phyloP scores from a whole-genome alignment of 1,139 yeast species.

The Suhomyces chickasaworum region DNA sequence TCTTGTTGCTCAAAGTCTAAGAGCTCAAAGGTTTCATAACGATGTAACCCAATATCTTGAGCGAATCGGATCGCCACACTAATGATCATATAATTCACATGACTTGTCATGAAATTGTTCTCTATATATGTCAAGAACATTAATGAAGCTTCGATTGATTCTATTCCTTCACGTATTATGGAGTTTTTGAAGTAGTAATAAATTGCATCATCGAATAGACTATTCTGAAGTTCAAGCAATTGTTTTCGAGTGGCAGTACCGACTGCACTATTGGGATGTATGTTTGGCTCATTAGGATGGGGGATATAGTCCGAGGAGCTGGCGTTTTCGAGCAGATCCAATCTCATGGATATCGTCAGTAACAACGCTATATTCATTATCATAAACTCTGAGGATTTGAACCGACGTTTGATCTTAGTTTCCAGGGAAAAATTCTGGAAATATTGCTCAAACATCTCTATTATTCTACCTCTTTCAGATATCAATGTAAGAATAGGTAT shows the following conservation, averaged over 20 bases:
- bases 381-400: slow-evolving; percentile 34
- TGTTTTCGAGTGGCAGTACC: not conserved
- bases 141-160: slow-evolving; percentile 52
- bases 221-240: slow-evolving; percentile 24
- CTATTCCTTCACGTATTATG: slow-evolving; percentile 52
- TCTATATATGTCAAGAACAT: slow-evolving; percentile 50
- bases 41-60: slow-evolving; percentile 65
- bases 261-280: slow-evolving; percentile 1
- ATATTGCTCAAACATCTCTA: slow-evolving; percentile 20
- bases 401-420: slow-evolving; percentile 12
- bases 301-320: not conserved
- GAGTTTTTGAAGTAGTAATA: slow-evolving; percentile 51
- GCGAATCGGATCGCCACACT: slow-evolving; percentile 61
- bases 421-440: slow-evolving; percentile 16
- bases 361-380: slow-evolving; percentile 36
- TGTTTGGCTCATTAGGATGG: not conserved
- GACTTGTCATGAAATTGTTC: slow-evolving; percentile 42
- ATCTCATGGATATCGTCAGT: slow-evolving; percentile 26
- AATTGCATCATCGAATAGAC: slow-evolving; percentile 39
- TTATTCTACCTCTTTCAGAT: slow-evolving; percentile 13
- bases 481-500: slow-evolving; percentile 16
- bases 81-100: slow-evolving; percentile 45
- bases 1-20: slow-evolving; percentile 39
- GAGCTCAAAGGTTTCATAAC: slow-evolving; percentile 50
- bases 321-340: slow-evolving; percentile 17